phyloP scores from a whole-genome alignment of 257 asterid species.

The Striga asiatica region DNA sequence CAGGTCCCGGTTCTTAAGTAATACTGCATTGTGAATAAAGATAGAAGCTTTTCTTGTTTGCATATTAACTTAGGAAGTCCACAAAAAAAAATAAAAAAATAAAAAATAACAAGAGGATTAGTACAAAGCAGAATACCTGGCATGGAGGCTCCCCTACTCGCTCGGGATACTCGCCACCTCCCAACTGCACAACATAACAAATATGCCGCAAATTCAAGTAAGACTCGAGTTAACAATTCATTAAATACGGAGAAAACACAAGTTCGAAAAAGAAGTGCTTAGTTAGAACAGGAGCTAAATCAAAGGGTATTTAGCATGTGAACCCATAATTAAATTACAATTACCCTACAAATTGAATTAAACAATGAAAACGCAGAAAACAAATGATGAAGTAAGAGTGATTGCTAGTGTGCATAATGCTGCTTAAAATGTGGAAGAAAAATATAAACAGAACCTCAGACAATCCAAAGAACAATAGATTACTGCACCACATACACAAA shows the following conservation, averaged over 20 bases:
- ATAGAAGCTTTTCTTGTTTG: background rate
- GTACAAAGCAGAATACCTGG: slow-evolving; percentile 37
- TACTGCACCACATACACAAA: too few relatives aligned
- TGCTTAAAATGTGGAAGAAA: background rate
- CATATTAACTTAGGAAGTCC: background rate
- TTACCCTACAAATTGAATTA: background rate
- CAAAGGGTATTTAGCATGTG: background rate
- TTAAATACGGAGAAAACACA: too few relatives aligned
- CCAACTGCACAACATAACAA: slow-evolving; percentile 43
- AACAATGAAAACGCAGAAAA: background rate
- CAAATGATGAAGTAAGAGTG: too few relatives aligned
- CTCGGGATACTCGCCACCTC: slow-evolving; percentile 62
- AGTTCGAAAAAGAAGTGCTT: background rate
- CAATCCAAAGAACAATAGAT: too few relatives aligned
- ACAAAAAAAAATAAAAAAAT: background rate
- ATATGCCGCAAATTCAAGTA: too few relatives aligned
- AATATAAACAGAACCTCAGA: too few relatives aligned
- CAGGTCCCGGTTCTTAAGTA: slow-evolving; percentile 77
- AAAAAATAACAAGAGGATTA: too few relatives aligned
- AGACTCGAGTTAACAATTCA: slow-evolving; percentile 4
- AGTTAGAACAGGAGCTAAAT: background rate
- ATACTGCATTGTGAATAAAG: slow-evolving; percentile 36
- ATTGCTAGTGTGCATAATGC: slow-evolving; percentile 7
- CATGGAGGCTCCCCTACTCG: slow-evolving; percentile 74
- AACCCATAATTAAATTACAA: background rate